Conservation (phyloP, 768 basidiomycete genomes). For the Lactifluus pinguis region DNA sequence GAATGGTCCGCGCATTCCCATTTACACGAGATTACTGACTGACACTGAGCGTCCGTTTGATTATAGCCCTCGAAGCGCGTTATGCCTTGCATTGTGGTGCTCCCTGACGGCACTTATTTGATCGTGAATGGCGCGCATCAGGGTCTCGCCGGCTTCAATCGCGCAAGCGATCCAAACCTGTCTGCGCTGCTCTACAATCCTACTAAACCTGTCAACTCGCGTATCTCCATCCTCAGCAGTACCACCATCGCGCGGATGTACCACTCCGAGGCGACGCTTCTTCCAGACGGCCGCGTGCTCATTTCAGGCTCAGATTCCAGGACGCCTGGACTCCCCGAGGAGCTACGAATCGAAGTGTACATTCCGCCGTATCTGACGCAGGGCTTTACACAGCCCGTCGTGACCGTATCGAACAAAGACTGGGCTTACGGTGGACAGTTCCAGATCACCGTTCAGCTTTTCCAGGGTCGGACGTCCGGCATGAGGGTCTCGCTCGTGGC, state of each 20-base stretch:
- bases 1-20: slow-evolving; percentile 51
- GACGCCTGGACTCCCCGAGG: slow-evolving; percentile 55
- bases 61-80: slow-evolving; percentile 60
- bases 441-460: slow-evolving; percentile 38
- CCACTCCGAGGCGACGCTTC: slow-evolving; percentile 67
- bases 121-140: slow-evolving; percentile 67
- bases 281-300: slow-evolving; percentile 66
- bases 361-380: slow-evolving; percentile 76
- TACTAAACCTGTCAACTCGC: slow-evolving; percentile 43
- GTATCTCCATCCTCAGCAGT: slow-evolving; percentile 54
- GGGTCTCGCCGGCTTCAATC: slow-evolving; percentile 67
- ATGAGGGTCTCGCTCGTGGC: slow-evolving; percentile 60
- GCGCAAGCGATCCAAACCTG: slow-evolving; percentile 54
- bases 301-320: slow-evolving; percentile 72
- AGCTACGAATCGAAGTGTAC: slow-evolving; percentile 74
- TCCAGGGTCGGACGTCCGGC: slow-evolving; percentile 32
- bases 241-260: slow-evolving; percentile 72
- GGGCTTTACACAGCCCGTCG: slow-evolving; percentile 53
- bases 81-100: slow-evolving; percentile 63
- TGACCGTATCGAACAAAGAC: slow-evolving; percentile 48
- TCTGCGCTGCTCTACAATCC: slow-evolving; percentile 67
- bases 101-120: slow-evolving; percentile 69
- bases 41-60: not conserved
- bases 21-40: slow-evolving; percentile 32
- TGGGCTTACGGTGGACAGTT: slow-evolving; percentile 51